Evolutionary conservation across 140 eudicot species (phyloP).

Genomic region (Ambrosia hybrid): DNA sequence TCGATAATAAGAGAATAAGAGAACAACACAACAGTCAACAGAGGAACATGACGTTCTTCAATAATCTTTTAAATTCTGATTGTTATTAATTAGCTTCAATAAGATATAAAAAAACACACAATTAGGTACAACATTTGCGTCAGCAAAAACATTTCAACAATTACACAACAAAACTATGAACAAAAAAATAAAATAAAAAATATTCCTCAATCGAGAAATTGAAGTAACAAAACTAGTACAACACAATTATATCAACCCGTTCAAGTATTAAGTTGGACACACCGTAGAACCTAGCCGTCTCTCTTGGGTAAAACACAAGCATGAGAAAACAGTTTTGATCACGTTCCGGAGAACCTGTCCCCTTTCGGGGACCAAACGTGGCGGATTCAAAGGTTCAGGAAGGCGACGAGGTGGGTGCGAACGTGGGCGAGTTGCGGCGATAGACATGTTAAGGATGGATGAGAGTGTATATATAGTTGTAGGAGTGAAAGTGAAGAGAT

Average conservation of each 20-base stretch:
- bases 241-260: conserved; percentile 3
- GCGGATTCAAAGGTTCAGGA: conserved; percentile 23
- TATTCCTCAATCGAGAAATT: background rate
- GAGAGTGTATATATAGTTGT: conserved; percentile 8
- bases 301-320: conserved; percentile 15
- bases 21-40: no score
- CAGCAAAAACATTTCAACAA: background rate
- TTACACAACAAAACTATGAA: background rate
- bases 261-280: conserved; percentile 26
- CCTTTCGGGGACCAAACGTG: conserved; percentile 38
- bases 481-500: conserved; percentile 1
- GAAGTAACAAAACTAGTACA: conserved; percentile 17
- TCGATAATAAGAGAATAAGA: no score
- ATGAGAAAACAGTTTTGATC: conserved; percentile 22
- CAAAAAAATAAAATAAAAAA: background rate
- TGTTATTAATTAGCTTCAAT: background rate
- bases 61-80: background rate
- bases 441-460: conserved; percentile 21
- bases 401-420: conserved; percentile 5
- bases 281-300: conserved; percentile 27
- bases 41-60: no score
- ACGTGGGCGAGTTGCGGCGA: conserved; percentile 12
- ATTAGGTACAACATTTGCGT: background rate
- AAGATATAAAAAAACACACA: background rate
- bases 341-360: conserved; percentile 37